Conservation (phyloP, 2,329 filamentous ascomycete species). For the Pyrenochaeta sp. region DNA sequence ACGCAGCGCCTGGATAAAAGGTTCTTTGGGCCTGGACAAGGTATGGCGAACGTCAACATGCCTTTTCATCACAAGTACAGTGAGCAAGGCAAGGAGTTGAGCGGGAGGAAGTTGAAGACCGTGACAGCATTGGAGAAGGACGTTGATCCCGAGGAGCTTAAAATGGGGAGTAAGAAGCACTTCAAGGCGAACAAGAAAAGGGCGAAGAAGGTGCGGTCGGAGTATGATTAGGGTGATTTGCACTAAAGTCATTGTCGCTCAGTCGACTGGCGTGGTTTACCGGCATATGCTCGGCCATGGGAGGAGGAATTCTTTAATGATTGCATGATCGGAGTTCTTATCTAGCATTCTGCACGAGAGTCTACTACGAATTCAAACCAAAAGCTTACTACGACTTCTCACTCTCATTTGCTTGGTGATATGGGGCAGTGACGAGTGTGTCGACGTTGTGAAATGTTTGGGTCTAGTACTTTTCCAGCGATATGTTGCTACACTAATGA, state of each 20-base stretch:
- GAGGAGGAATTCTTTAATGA: not conserved
- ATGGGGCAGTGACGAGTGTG: too few species aligned
- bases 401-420: too few species aligned
- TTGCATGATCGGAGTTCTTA: not conserved
- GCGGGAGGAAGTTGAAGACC: constrained; percentile 81
- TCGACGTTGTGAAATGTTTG: too few species aligned
- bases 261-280: not conserved
- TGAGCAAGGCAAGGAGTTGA: constrained; percentile 83
- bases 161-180: constrained; percentile 85
- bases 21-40: constrained; percentile 79
- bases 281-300: too few species aligned
- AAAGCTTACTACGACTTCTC: not conserved
- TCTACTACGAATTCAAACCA: too few species aligned
- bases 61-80: constrained; percentile 93
- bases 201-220: constrained; percentile 61
- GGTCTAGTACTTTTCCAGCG: too few species aligned
- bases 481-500: too few species aligned
- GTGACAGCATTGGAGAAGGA: constrained; percentile 86
- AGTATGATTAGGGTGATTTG: constrained; percentile 38
- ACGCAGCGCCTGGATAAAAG: constrained; percentile 80
- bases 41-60: constrained; percentile 71
- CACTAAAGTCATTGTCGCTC: not conserved
- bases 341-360: not conserved
- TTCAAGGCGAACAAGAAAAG: constrained; percentile 80
- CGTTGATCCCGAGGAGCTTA: constrained; percentile 80